Percentiles rank a stretch among this genome's conserved stretches.
These are phyloP conservation scores for Aspergillus homomorphus DNA, from an alignment of 495 filamentous ascomycete genomes.

Conservation along the genomic window DNA sequence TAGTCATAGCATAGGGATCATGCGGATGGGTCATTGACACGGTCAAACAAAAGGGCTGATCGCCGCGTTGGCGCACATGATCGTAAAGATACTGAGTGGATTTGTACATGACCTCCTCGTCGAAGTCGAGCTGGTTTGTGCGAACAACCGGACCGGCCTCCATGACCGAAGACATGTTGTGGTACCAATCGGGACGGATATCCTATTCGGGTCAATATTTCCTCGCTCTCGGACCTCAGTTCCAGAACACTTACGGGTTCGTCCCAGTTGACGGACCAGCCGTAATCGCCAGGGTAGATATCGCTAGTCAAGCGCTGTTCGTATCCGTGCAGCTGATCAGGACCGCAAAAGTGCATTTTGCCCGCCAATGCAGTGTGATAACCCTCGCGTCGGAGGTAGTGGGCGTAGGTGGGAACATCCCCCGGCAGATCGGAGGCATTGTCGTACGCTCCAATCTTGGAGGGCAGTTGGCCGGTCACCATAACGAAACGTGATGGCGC, in stretches of 20 bases:
- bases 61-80: constrained; percentile 65
- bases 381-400: constrained; percentile 77
- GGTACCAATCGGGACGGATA: constrained; percentile 81
- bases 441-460: constrained; percentile 83
- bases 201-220: constrained; percentile 44
- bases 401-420: constrained; percentile 81
- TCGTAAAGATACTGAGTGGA: constrained; percentile 80
- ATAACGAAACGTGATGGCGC: constrained; percentile 85
- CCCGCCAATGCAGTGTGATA: constrained; percentile 88
- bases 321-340: constrained; percentile 85
- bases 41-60: constrained; percentile 80
- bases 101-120: constrained; percentile 88
- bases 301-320: constrained; percentile 85
- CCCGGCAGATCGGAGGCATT: constrained; percentile 73
- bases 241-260: constrained; percentile 50
- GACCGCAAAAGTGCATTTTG: constrained; percentile 93
- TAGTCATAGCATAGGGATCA: constrained; percentile 85
- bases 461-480: constrained; percentile 82
- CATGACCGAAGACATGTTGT: constrained; percentile 85
- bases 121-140: constrained; percentile 91
- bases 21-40: constrained; percentile 90
- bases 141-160: constrained; percentile 79
- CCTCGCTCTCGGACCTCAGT: constrained; percentile 6
- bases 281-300: constrained; percentile 88
- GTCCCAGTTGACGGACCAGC: constrained; percentile 90